Evolutionary conservation across 139 green algal genomes (phyloP).

Genomic region (Coelastrella sp.): DNA sequence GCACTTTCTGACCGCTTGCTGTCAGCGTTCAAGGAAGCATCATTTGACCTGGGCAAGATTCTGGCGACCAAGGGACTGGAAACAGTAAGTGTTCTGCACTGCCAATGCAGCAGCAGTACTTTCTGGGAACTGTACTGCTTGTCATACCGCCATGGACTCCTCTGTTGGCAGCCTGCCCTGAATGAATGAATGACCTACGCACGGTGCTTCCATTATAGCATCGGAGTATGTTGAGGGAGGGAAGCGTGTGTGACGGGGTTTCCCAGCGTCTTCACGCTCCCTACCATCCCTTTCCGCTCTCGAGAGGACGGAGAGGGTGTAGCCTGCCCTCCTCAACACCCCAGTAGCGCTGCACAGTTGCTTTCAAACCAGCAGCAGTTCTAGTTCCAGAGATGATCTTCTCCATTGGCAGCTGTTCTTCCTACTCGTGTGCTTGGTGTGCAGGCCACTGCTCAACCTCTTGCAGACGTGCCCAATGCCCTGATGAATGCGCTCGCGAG

Average conservation of each 20-base stretch:
- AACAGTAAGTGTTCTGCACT: background rate
- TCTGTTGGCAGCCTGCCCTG: background rate
- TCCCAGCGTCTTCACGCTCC: no score
- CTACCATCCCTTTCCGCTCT: no score
- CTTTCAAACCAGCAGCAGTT: no score
- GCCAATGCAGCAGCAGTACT: no score
- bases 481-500: slow-evolving; percentile 38
- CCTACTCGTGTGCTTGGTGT: background rate
- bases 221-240: no score
- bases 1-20: slow-evolving; percentile 36
- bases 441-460: slow-evolving; percentile 23
- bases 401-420: background rate
- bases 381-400: background rate
- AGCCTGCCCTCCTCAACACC: no score
- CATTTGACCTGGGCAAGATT: slow-evolving; percentile 38
- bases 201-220: no score
- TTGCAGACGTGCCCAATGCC: slow-evolving; percentile 20
- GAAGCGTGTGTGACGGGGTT: no score
- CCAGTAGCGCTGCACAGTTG: no score
- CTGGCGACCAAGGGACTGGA: slow-evolving; percentile 21
- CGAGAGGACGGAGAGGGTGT: no score
- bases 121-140: background rate
- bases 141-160: background rate
- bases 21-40: slow-evolving; percentile 39
- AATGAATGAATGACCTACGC: no score